Conservation (phyloP, 345 rosid species). For the Kandelia obovata region DNA sequence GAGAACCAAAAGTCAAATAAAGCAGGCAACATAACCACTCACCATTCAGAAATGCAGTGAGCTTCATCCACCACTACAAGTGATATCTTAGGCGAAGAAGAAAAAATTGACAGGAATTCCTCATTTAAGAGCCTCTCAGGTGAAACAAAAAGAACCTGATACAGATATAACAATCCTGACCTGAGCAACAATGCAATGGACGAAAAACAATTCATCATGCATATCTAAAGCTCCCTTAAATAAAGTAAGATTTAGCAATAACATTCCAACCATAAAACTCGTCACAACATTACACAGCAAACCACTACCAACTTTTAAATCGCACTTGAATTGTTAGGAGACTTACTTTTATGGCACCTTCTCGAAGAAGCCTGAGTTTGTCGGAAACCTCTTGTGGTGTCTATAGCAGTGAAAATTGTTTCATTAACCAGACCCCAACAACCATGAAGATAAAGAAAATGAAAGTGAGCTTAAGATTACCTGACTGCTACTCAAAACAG, state of each 20-base stretch:
- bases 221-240: background rate
- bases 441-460: background rate
- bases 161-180: background rate
- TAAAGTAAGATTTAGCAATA: background rate
- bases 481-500: slow-evolving; percentile 79
- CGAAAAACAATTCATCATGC: background rate
- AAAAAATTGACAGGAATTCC: slow-evolving; percentile 65
- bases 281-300: background rate
- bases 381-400: slow-evolving; percentile 73
- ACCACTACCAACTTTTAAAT: background rate
- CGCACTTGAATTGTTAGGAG: background rate
- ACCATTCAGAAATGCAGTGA: slow-evolving; percentile 98
- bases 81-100: slow-evolving; percentile 46
- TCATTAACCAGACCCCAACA: slow-evolving; percentile 14
- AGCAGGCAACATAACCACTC: slow-evolving; percentile 28
- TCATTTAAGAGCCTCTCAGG: slow-evolving; percentile 84
- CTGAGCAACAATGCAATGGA: background rate
- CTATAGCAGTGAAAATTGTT: slow-evolving; percentile 28
- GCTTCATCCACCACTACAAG: slow-evolving; percentile 97
- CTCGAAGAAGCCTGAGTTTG: slow-evolving; percentile 58
- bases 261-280: background rate
- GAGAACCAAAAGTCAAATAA: background rate
- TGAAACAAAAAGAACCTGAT: slow-evolving; percentile 93
- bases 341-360: slow-evolving; percentile 68
- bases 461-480: slow-evolving; percentile 26